Evolutionary conservation across 192 early-diverging fungal genomes (phyloP).

Genomic region (Jimgerdemannia flammicorona): DNA sequence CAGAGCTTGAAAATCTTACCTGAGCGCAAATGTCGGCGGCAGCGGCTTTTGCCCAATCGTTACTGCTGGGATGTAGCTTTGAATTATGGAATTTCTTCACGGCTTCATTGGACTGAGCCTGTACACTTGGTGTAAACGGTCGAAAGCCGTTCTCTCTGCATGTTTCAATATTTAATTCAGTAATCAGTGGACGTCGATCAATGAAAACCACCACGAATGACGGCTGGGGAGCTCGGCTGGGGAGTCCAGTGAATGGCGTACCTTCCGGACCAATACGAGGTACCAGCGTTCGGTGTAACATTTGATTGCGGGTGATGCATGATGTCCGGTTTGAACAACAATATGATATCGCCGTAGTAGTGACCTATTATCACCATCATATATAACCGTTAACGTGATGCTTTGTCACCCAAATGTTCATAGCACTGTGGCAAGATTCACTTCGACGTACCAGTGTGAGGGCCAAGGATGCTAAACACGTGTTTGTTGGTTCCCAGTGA

Average conservation of each 20-base stretch:
- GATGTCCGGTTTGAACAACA: not conserved
- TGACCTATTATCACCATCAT: not conserved
- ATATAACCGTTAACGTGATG: not conserved
- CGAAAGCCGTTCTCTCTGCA: not conserved
- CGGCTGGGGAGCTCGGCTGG: no score
- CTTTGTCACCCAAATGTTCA: not conserved
- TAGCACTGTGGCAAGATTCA: not conserved
- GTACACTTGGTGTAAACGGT: not conserved
- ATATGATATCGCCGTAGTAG: not conserved
- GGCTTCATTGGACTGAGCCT: not conserved
- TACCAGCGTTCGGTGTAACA: not conserved
- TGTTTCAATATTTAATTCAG: not conserved
- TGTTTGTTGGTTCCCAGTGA: not conserved
- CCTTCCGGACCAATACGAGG: not conserved
- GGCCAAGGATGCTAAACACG: not conserved
- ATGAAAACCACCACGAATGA: no score
- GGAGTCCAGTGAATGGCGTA: not conserved
- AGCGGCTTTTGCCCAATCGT: not conserved
- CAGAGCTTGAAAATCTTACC: not conserved
- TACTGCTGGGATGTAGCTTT: not conserved
- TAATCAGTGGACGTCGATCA: not conserved
- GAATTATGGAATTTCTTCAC: not conserved
- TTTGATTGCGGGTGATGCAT: not conserved
- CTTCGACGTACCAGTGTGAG: not conserved
- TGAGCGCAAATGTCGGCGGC: not conserved